Evolutionary conservation across 768 basidiomycete species (phyloP), one percentile per base, ranked within the genome.

Genomic region (Tylopilus sp.): DNA sequence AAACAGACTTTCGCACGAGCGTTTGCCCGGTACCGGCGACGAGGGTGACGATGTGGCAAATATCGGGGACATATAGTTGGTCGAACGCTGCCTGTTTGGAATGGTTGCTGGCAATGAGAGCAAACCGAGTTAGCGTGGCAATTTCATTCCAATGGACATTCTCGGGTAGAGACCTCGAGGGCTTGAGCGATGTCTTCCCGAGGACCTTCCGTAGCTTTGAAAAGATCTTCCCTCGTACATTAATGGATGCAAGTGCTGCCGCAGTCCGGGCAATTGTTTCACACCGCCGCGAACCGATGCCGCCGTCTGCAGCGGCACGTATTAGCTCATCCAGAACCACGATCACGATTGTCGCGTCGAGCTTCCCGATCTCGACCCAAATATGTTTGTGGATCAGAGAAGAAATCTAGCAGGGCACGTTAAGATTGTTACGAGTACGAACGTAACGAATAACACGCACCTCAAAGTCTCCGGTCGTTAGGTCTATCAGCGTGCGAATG

Each of bases 71-170:
- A 63, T 85, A 93, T 25, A 94, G 74, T 59, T 91, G 88, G 47
- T 81, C 83, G 55, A 86, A 83, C 13, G 78, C 76, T 3, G 81
- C 73, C 29, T 85, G 79, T 43, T 79, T 80, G 0, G 83, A 78
- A 43, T 85, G 82, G 56, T 89, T 85, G 46, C 85, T 81, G 19
- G 89, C 82, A 11, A 86, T 78, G 12, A 90, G 78, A 37, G 81
- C 76, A n/a, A 96, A 78, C 6, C 92, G 85, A 34, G 87, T 76
- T 33, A 95, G 74, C 2, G 86, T 86, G 1, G 89, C 86, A 3
- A 95, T 85, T 63, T 93, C 92, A 51, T 78, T 81, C 87, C 89
- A 92, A 55, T 85, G 83, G 3, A 79, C 72, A 64, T 89, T 89
- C 40, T 92, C 85, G 4, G 78, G 73, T 5, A 94, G 75, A 8